These are phyloP conservation scores for Biscutella laevigata DNA, from an alignment of 441 rosid genomes.

Conservation along the genomic window DNA sequence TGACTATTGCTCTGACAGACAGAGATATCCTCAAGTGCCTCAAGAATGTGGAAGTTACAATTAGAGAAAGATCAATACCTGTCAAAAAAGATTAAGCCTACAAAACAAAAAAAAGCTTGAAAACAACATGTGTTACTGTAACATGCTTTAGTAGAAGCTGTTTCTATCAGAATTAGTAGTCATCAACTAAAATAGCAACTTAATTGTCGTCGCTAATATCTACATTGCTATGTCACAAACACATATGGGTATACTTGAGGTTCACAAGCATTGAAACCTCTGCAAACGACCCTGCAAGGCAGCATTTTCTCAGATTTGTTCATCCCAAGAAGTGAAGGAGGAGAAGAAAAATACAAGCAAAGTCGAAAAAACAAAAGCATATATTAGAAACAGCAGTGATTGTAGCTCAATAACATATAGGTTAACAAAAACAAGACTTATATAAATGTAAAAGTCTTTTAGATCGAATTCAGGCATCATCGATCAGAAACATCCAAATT, in stretches of 20 bases:
- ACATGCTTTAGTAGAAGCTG: not conserved
- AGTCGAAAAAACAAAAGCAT: not conserved
- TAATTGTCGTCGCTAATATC: not conserved
- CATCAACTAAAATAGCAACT: not conserved
- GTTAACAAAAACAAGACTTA: slow-evolving; percentile 25
- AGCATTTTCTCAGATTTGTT: not conserved
- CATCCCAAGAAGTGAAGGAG: not conserved
- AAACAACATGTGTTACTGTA: not conserved
- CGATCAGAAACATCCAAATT: slow-evolving; percentile 31
- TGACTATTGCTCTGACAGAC: slow-evolving; percentile 32
- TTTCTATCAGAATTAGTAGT: not conserved
- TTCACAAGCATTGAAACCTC: slow-evolving; percentile 4
- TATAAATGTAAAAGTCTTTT: slow-evolving; percentile 21
- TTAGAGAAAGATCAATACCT: slow-evolving; percentile 14
- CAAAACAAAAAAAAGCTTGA: not conserved
- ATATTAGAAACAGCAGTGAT: slow-evolving; percentile 36
- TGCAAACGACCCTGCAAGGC: not conserved
- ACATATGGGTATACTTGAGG: not conserved
- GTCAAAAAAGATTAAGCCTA: slow-evolving; percentile 8
- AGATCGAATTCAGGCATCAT: slow-evolving; percentile 22
- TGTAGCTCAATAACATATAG: no score
- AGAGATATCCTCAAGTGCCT: slow-evolving; percentile 20
- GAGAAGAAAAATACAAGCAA: not conserved
- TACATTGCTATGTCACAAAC: not conserved
- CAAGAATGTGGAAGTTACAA: slow-evolving; percentile 25